Conservation (phyloP, 306 rosid species). For the Lathyrus tuberosus region DNA sequence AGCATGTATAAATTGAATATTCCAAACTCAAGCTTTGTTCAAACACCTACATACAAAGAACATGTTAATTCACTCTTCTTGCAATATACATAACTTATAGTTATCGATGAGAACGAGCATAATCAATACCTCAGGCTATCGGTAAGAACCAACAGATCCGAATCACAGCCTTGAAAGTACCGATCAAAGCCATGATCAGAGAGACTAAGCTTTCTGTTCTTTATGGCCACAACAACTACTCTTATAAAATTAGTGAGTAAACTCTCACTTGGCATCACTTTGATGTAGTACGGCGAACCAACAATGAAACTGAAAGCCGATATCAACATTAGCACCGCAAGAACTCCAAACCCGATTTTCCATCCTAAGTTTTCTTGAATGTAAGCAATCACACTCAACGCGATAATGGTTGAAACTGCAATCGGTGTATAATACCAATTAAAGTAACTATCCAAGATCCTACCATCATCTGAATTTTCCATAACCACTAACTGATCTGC, state of each 20-base stretch:
- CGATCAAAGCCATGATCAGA: slow-evolving; percentile 24
- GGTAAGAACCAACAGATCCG: slow-evolving; percentile 38
- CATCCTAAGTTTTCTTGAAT: no score
- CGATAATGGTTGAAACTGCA: no score
- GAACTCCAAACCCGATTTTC: slow-evolving; percentile 60
- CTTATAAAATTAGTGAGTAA: slow-evolving; percentile 42
- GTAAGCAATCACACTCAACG: no score
- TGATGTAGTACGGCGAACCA: slow-evolving; percentile 52
- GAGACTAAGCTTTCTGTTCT: slow-evolving; percentile 42
- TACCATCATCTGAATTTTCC: no score
- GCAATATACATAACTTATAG: slow-evolving; percentile 1
- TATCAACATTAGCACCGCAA: slow-evolving; percentile 44
- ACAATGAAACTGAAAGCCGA: slow-evolving; percentile 42
- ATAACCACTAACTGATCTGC: no score
- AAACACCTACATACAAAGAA: slow-evolving; percentile 36
- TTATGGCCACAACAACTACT: slow-evolving; percentile 47
- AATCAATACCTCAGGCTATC: slow-evolving; percentile 44
- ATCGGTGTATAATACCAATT: no score
- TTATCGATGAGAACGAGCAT: background rate
- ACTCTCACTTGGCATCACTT: no score
- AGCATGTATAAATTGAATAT: no score
- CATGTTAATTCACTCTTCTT: slow-evolving; percentile 8
- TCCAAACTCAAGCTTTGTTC: slow-evolving; percentile 66
- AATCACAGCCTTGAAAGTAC: slow-evolving; percentile 40
- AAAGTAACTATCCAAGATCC: no score